A percentile compares a stretch with the other conserved stretches of the same genome.
These are phyloP conservation scores for Blakeslea trispora DNA, from an alignment of 371 early-diverging fungal species.

Conservation along the genomic window DNA sequence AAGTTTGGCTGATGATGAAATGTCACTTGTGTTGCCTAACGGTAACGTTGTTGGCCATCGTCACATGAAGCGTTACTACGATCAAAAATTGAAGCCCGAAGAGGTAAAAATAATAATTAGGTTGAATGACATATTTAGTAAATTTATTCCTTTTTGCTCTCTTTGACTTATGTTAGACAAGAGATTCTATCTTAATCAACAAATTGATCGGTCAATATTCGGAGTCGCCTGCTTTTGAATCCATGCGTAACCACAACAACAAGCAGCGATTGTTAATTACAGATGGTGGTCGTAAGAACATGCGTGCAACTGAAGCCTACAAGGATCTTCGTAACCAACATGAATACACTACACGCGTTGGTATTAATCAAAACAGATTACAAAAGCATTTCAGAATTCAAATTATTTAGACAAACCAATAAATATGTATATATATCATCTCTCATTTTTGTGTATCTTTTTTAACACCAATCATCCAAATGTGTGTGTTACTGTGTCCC, in stretches of 20 bases:
- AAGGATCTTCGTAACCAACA: constrained; percentile 62
- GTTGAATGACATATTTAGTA: no score
- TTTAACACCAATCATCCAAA: no score
- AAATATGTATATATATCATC: background rate
- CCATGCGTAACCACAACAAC: constrained; percentile 29
- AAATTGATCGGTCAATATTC: constrained; percentile 53
- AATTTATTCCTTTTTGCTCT: no score
- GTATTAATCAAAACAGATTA: constrained; percentile 81
- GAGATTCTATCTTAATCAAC: constrained; percentile 54
- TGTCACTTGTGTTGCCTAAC: constrained; percentile 84
- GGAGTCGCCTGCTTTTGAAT: constrained; percentile 39
- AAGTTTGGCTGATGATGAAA: constrained; percentile 68
- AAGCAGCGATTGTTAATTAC: constrained; percentile 36
- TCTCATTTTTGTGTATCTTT: background rate
- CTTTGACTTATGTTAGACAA: constrained; percentile 21
- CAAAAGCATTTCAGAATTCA: constrained; percentile 87
- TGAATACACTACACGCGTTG: constrained; percentile 74
- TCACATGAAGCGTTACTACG: constrained; percentile 78
- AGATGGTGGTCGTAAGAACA: constrained; percentile 30
- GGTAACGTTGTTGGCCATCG: constrained; percentile 88
- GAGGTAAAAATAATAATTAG: constrained; percentile 36
- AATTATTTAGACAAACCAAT: constrained; percentile 52
- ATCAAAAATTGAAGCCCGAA: constrained; percentile 77
- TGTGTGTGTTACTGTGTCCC: background rate
- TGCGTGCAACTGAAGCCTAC: constrained; percentile 44